These are phyloP conservation scores for Pholiota adiposa DNA, from an alignment of 1,284 basidiomycete genomes.

Conservation along the genomic window DNA sequence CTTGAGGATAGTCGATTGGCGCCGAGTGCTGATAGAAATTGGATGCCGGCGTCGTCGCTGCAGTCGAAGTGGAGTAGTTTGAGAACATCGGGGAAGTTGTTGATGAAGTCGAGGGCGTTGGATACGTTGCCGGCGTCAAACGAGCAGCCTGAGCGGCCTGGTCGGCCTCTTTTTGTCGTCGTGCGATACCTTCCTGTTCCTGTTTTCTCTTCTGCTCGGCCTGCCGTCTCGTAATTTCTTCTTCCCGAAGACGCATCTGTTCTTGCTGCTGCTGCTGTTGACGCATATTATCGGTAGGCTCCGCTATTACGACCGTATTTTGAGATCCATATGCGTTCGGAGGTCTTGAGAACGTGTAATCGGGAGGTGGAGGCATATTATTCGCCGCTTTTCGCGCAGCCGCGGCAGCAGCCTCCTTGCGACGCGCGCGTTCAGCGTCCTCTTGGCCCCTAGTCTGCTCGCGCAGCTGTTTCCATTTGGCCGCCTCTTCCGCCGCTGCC, in stretches of 20 bases:
- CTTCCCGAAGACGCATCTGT: conserved; percentile 39
- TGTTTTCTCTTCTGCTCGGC: conserved; percentile 37
- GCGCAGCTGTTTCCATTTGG: conserved; percentile 32
- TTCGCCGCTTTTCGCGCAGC: conserved; percentile 28
- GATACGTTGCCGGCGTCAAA: conserved; percentile 21
- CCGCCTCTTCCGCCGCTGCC: conserved; percentile 32
- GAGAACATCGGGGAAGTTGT: conserved; percentile 20
- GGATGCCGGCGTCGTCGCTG: conserved; percentile 25
- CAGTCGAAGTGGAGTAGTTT: conserved; percentile 16
- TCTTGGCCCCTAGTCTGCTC: conserved; percentile 26
- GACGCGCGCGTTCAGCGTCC: conserved; percentile 25
- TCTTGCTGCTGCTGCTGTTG: conserved; percentile 39
- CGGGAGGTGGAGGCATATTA: conserved; percentile 15
- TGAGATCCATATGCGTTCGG: conserved; percentile 29
- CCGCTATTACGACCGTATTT: conserved; percentile 30
- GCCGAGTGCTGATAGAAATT: conserved; percentile 9
- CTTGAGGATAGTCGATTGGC: conserved; percentile 29
- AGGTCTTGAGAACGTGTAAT: conserved; percentile 31
- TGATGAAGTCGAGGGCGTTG: conserved; percentile 10
- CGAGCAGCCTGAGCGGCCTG: conserved; percentile 36
- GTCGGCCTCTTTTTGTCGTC: conserved; percentile 43
- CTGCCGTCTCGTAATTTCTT: conserved; percentile 37
- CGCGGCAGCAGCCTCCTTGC: conserved; percentile 27
- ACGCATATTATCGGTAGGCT: conserved; percentile 20
- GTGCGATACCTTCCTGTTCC: conserved; percentile 38